phyloP scores from a whole-genome alignment of 495 filamentous ascomycete genomes.

The Sphaerosporella brunnea region DNA sequence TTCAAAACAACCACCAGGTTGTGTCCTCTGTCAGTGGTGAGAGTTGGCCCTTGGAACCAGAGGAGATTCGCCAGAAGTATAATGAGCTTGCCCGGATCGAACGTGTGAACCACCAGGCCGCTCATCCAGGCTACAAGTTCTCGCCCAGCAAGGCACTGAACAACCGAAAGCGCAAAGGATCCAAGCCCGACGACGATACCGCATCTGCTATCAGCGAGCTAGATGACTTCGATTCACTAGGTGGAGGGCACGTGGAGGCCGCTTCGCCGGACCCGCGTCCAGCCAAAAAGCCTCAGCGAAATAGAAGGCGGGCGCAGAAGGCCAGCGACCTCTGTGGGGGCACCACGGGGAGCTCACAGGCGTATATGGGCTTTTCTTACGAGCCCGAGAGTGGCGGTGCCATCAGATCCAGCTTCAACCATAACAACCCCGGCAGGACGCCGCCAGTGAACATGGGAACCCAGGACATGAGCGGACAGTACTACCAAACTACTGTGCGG shows the following conservation, averaged over 20 bases:
- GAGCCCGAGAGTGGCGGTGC: constrained; percentile 22
- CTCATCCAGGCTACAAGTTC: constrained; percentile 92
- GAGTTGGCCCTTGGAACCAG: constrained; percentile 71
- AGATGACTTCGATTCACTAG: constrained; percentile 21
- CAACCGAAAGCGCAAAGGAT: constrained; percentile 36
- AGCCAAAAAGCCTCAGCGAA: constrained; percentile 16
- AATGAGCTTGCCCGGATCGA: constrained; percentile 66
- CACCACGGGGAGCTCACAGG: not conserved
- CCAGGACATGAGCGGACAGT: constrained; percentile 36
- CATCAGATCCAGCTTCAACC: constrained; percentile 42
- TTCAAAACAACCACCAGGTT: constrained; percentile 84
- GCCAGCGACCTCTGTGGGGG: constrained; percentile 9
- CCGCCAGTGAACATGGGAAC: constrained; percentile 38
- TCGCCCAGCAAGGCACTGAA: constrained; percentile 54
- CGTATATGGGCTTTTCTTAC: constrained; percentile 17
- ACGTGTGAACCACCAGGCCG: constrained; percentile 64
- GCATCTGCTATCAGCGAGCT: constrained; percentile 22
- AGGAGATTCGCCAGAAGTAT: constrained; percentile 56
- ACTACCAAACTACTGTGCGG: constrained; percentile 43
- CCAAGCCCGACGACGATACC: constrained; percentile 26
- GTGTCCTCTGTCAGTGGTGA: constrained; percentile 69
- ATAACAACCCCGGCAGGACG: constrained; percentile 43
- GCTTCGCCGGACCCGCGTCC: not conserved
- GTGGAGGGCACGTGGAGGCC: constrained; percentile 7
- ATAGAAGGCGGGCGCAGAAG: constrained; percentile 11